These are phyloP conservation scores for Phytophthora agathidicida DNA, from an alignment of 352 stramenopile species.

Conservation along the genomic window DNA sequence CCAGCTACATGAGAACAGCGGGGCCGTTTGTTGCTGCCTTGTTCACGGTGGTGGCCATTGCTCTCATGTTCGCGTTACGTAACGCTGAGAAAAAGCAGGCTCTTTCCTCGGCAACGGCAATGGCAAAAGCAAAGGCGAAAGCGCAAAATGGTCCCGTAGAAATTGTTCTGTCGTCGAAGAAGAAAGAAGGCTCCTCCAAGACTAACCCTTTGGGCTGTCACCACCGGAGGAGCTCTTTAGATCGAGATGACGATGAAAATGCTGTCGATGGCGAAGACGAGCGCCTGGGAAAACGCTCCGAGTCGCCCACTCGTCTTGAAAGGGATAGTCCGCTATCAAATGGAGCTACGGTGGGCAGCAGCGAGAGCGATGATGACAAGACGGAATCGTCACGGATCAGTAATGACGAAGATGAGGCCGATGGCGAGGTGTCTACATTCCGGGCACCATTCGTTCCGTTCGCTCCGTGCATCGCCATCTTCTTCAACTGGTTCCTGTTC, in stretches of 20 bases:
- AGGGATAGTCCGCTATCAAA: conserved; percentile 2
- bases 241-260: conserved; percentile 19
- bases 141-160: conserved; percentile 14
- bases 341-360: conserved; percentile 12
- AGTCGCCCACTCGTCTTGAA: conserved; percentile 13
- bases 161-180: conserved; percentile 30
- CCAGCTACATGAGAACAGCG: conserved; percentile 60
- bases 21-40: conserved; percentile 54
- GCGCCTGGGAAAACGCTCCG: background rate
- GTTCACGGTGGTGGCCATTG: conserved; percentile 59
- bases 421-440: conserved; percentile 50
- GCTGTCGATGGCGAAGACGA: conserved; percentile 3
- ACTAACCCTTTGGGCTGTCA: background rate
- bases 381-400: conserved; percentile 8
- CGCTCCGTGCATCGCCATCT: conserved; percentile 80
- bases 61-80: conserved; percentile 58
- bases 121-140: conserved; percentile 13
- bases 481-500: conserved; percentile 91
- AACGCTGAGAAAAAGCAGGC: conserved; percentile 42
- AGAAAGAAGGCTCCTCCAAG: conserved; percentile 16
- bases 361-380: conserved; percentile 27
- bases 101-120: background rate
- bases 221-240: conserved; percentile 20
- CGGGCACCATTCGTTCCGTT: conserved; percentile 79
- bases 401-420: conserved; percentile 34